Conservation (phyloP, 139 green algal genomes). For the Picocystis salinarum region DNA sequence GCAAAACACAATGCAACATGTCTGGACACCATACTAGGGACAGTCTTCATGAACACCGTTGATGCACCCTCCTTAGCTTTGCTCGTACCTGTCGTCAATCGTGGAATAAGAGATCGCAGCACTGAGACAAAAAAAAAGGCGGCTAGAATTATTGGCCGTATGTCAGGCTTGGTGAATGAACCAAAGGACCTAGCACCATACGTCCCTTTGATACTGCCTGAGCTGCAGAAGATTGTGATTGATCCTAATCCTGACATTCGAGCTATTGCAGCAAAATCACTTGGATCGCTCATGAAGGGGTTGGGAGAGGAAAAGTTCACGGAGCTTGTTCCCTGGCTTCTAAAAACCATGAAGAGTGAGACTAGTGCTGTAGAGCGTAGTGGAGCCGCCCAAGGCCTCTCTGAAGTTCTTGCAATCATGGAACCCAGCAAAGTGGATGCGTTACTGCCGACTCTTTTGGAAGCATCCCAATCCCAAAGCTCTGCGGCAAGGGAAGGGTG, state of each 20-base stretch:
- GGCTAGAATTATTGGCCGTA: conserved; percentile 80
- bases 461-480: conserved; percentile 5
- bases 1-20: conserved; percentile 39
- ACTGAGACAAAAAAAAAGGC: conserved; percentile 86
- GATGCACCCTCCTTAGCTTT: conserved; percentile 79
- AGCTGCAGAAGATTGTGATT: conserved; percentile 73
- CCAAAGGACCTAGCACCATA: conserved; percentile 89
- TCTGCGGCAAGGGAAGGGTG: conserved; percentile 62
- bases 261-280: conserved; percentile 53
- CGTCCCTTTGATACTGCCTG: conserved; percentile 67
- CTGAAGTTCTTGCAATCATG: conserved; percentile 72
- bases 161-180: conserved; percentile 80
- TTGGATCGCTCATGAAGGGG: conserved; percentile 56
- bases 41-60: conserved; percentile 86
- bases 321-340: conserved; percentile 70
- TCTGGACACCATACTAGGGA: conserved; percentile 65
- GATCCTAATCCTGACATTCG: conserved; percentile 83
- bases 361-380: conserved; percentile 29
- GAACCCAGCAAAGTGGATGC: conserved; percentile 40
- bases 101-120: conserved; percentile 62
- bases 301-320: conserved; percentile 43
- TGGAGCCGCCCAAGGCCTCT: conserved; percentile 56
- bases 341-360: conserved; percentile 52
- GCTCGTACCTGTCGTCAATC: conserved; percentile 80
- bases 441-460: conserved; percentile 71